Conservation (phyloP, 1,284 basidiomycete species). For the Malassezia furfur region DNA sequence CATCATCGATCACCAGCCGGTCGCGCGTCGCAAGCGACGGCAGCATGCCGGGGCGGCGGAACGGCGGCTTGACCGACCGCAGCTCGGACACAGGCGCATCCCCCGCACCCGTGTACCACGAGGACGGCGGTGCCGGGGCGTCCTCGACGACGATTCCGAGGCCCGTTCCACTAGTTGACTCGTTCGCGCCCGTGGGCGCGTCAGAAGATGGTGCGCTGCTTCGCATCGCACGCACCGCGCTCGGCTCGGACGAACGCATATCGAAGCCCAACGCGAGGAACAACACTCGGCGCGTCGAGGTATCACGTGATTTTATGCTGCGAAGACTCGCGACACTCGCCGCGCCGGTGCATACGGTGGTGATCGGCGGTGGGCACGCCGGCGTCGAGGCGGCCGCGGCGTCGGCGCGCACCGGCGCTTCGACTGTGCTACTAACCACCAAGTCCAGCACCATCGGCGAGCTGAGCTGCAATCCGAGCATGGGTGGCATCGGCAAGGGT, state of each 20-base stretch:
- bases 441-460: constrained; percentile 70
- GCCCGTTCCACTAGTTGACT: constrained; percentile 1
- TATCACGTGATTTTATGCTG: constrained; percentile 6
- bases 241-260: not conserved
- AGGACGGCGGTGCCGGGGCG: too few relatives aligned
- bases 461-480: constrained; percentile 70
- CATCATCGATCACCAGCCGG: constrained; percentile 14
- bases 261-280: constrained; percentile 1
- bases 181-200: not conserved
- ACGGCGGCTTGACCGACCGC: not conserved
- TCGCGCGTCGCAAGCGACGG: constrained; percentile 15
- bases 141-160: constrained; percentile 10
- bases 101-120: not conserved
- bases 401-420: constrained; percentile 68
- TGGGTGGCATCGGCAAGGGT: constrained; percentile 67
- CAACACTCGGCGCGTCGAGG: not conserved
- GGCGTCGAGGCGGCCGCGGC: constrained; percentile 81
- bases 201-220: too few relatives aligned
- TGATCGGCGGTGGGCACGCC: constrained; percentile 85
- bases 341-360: constrained; percentile 56
- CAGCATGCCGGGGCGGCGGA: not conserved
- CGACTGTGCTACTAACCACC: constrained; percentile 70
- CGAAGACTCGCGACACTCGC: not conserved
- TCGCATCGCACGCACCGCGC: not conserved
- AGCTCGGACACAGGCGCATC: not conserved